These are phyloP conservation scores for Trichoderma sp. DNA, from an alignment of 2,329 filamentous ascomycete species.

Conservation along the genomic window DNA sequence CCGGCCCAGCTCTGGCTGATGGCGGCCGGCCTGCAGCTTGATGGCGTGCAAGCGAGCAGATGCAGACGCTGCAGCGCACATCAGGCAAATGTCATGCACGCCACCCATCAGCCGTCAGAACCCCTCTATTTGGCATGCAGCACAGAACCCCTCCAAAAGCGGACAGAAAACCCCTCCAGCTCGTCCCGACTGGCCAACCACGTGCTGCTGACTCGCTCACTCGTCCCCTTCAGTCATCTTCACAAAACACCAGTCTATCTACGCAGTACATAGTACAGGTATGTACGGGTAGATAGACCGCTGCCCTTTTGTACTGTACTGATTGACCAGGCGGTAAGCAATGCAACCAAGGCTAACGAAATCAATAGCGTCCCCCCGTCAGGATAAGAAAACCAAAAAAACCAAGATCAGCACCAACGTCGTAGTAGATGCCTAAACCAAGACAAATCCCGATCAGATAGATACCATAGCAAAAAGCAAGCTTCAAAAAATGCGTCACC, in stretches of 20 bases:
- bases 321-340: not conserved
- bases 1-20: not conserved
- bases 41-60: slow-evolving; percentile 15
- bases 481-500: slow-evolving; percentile 10
- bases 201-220: not conserved
- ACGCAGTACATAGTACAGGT: too few species aligned
- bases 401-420: not conserved
- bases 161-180: slow-evolving; percentile 17
- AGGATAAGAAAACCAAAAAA: not conserved
- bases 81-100: slow-evolving; percentile 12
- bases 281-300: too few species aligned
- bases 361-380: not conserved
- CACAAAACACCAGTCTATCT: not conserved
- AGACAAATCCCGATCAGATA: not conserved
- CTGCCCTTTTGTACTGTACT: too few species aligned
- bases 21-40: slow-evolving; percentile 10
- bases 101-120: not conserved
- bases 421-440: not conserved
- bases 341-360: not conserved
- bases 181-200: slow-evolving; percentile 6
- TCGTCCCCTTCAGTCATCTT: not conserved
- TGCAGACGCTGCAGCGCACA: slow-evolving; percentile 12
- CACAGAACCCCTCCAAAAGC: not conserved
- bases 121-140: not conserved
- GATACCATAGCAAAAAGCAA: not conserved